Evolutionary conservation across 345 rosid species (phyloP).

Genomic region (Nasturtium officinale): DNA sequence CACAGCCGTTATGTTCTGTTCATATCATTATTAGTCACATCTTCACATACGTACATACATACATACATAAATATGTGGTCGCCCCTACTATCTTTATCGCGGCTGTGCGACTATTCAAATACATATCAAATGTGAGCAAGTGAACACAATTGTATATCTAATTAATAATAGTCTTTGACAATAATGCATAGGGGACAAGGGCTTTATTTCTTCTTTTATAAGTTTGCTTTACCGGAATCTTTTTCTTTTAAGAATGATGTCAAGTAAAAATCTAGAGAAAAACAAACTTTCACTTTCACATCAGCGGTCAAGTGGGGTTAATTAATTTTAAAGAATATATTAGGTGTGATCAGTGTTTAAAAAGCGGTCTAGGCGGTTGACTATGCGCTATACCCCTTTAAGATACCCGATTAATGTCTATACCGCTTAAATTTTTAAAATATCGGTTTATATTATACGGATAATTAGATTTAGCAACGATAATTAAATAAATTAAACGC

Average conservation of each 20-base stretch:
- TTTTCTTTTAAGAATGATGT: background rate
- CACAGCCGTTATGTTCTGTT: too few species aligned
- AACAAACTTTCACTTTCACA: conserved; percentile 17
- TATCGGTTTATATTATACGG: too few species aligned
- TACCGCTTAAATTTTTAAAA: too few species aligned
- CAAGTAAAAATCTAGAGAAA: background rate
- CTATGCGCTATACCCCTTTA: too few species aligned
- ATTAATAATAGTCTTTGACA: conserved; percentile 22
- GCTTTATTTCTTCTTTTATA: too few species aligned
- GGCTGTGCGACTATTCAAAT: conserved; percentile 28
- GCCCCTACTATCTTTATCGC: conserved; percentile 13
- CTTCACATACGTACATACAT: background rate
- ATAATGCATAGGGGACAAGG: conserved; percentile 2
- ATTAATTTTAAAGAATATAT: background rate
- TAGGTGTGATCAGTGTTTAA: too few species aligned
- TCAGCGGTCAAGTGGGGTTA: conserved; percentile 1
- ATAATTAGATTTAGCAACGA: too few species aligned
- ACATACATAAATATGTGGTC: too few species aligned
- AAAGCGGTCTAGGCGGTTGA: too few species aligned
- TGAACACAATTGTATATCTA: background rate
- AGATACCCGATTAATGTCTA: too few species aligned
- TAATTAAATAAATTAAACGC: too few species aligned
- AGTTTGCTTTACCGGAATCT: too few species aligned
- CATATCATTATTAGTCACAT: conserved; percentile 8
- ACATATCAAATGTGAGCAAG: conserved; percentile 14